Base-by-base conservation (phyloP, 805 yeast species). In the Kazachstania viticola region DNA sequence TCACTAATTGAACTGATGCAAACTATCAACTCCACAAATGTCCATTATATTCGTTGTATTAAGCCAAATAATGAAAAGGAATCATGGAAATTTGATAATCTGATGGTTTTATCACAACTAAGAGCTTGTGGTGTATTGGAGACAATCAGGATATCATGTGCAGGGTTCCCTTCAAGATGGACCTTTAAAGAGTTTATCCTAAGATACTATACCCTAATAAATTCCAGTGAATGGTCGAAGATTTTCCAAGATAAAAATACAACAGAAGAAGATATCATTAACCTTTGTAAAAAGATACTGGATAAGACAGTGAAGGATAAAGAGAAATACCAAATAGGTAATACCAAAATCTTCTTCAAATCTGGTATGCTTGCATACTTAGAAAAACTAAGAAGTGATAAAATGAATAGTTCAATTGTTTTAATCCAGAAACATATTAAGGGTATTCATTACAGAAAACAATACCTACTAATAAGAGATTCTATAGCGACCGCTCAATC, bases 121-220 rank as follows among this genome's bases (percentile, higher is more conserved):
- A 73, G 98, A 54, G 98, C 98, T 5, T 88, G 98, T 67, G 98
- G 98, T 79, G 97, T 88, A 29, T 66, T 88, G 45, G 98, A 91
- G 56, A 91, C 98, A 2, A 88, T 88, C 51, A 68, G 95, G 49
- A 88, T 88, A 29, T 87, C 96, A 2, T 87, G 96, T 62, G 96
- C 95, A 31, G 98, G 98, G 25, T 88, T 87, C 69, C 98, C 98
- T 13, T 79, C 95, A 0, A 70, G 96, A 53, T 84, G 95, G 85
- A 74, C 94, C 2, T 91, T 84, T 52, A 85, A 78, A 32, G 97
- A 91, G 52, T 88, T 88, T 64, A 94, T 85, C 14, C 71, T 76
- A 40, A 73, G 95, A 49, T 88, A 85, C 55, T 88, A 84, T 50
- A 75, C 87, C 50, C 66, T 88, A 37, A 74, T 85, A 25, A 71